These are phyloP conservation scores for Rhodotorula graminis DNA, from an alignment of 768 basidiomycete species.

Conservation along the genomic window DNA sequence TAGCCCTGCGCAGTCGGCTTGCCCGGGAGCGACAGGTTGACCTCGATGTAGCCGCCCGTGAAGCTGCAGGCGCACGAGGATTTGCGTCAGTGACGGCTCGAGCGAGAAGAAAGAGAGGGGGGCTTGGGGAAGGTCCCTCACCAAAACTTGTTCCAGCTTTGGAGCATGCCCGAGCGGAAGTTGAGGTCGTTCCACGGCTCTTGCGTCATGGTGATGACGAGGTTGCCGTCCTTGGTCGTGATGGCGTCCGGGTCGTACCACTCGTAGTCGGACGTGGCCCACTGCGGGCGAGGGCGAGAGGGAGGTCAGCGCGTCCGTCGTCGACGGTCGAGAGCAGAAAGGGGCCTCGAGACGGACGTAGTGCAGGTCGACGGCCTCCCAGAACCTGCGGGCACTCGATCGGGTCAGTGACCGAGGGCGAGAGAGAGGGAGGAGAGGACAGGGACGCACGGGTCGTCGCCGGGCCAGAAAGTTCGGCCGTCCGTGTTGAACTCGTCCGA, in stretches of 20 bases:
- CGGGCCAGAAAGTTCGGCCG: conserved; percentile 65
- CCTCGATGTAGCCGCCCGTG: conserved; percentile 42
- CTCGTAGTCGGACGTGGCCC: conserved; percentile 43
- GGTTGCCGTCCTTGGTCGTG: conserved; percentile 47
- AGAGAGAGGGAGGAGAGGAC: background rate
- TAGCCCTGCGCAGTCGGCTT: conserved; percentile 28
- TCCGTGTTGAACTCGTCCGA: conserved; percentile 76
- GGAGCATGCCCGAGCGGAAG: conserved; percentile 42
- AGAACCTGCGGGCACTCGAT: conserved; percentile 50
- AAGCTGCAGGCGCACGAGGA: conserved; percentile 25
- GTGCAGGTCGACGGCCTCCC: conserved; percentile 52
- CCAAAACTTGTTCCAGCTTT: conserved; percentile 43
- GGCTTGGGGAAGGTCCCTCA: too few relatives aligned
- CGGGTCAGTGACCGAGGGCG: background rate
- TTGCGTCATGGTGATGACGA: conserved; percentile 38
- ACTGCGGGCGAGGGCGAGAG: conserved; percentile 1
- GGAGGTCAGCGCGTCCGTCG: background rate
- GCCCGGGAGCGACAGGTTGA: conserved; percentile 30
- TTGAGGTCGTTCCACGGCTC: conserved; percentile 34
- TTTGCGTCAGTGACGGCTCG: too few relatives aligned
- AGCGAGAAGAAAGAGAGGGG: too few relatives aligned
- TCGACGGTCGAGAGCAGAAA: too few relatives aligned
- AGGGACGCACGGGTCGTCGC: conserved; percentile 2
- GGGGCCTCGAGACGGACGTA: conserved; percentile 36
- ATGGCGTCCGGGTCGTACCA: conserved; percentile 49